Conservation (phyloP, 129 eudicot genomes). For the Dittrichia graveolens region DNA sequence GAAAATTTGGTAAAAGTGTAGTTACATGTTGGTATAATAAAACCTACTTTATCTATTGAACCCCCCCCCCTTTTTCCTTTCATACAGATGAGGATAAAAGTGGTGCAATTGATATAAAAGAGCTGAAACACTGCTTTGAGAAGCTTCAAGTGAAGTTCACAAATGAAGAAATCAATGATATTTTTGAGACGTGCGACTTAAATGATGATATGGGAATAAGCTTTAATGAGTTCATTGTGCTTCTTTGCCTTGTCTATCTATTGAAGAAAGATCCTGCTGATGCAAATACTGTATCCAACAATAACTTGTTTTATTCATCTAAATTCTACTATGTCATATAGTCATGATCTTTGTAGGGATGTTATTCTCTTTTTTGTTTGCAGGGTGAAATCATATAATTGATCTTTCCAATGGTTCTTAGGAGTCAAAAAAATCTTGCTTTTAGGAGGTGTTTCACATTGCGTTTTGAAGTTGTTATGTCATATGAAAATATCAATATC, state of each 20-base stretch:
- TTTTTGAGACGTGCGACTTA: constrained; percentile 74
- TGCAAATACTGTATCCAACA: constrained; percentile 49
- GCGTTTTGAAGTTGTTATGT: neutral
- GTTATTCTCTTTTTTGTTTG: neutral
- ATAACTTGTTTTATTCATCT: neutral
- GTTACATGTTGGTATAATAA: no score
- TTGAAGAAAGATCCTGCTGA: constrained; percentile 59
- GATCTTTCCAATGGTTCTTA: no score
- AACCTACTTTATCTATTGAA: no score
- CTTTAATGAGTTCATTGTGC: constrained; percentile 89
- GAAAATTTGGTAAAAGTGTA: neutral
- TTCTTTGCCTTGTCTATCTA: constrained; percentile 89
- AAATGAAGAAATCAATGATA: constrained; percentile 73
- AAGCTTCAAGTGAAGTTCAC: constrained; percentile 64
- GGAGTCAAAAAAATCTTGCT: no score
- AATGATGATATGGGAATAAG: constrained; percentile 72
- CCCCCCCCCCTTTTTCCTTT: neutral
- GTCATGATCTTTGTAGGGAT: neutral
- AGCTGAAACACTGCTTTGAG: constrained; percentile 68
- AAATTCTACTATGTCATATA: no score
- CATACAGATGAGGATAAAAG: constrained; percentile 70
- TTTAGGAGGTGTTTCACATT: neutral
- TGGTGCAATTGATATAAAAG: constrained; percentile 80
- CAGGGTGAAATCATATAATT: no score
- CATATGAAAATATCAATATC: no score